Evolutionary conservation across 768 basidiomycete genomes (phyloP), one percentile per base, ranked within the genome.

Genomic region (Ramaria rubella): DNA sequence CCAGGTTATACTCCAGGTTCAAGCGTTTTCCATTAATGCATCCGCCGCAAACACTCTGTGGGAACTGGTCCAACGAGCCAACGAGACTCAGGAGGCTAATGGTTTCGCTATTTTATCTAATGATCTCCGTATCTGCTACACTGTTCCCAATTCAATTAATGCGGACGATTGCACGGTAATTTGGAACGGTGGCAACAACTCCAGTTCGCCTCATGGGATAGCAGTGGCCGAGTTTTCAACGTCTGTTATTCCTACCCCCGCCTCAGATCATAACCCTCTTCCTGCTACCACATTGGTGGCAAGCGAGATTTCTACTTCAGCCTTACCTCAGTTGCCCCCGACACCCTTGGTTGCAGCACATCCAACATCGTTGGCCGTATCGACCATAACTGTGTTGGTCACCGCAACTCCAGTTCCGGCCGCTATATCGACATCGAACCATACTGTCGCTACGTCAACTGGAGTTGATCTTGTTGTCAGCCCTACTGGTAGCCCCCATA

Each of bases 1-100:
- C 58, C 88, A 90, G 68, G 73, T 89, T 60, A 73, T 78, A 26
- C 74, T 91, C 45, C 88, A 90, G 70, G 78, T 76, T 50, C 76
- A 77, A 52, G 87, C 83, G 11, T 85, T 83, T 72, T 73, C 73
- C 12, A 80, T 80, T 70, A 90, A 90, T 62, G 76, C 76, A 8
- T 61, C 76, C 19, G 85, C 86, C 5, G 78, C 81, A 27, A 57
- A 65, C 26, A 76, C 82, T 61, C 72, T 90, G 55, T 55, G 24
- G 24, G 21, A 29, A 7, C 34, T 38, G n/a, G 21, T 59, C 26
- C 19, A 19, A 27, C 14, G 24, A 7, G 45, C 24, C 4, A 69
- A 70, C 44, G 67, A 69, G 49, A 75, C 77, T 6, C 69, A 73
- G 24, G 72, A 74, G 61, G 60, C 69, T 30, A 78, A 80, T 34